Percentiles rank a stretch among this genome's conserved stretches.
Evolutionary conservation across 2,329 filamentous ascomycete species (phyloP).

Genomic region (Fusarium chlamydosporum): DNA sequence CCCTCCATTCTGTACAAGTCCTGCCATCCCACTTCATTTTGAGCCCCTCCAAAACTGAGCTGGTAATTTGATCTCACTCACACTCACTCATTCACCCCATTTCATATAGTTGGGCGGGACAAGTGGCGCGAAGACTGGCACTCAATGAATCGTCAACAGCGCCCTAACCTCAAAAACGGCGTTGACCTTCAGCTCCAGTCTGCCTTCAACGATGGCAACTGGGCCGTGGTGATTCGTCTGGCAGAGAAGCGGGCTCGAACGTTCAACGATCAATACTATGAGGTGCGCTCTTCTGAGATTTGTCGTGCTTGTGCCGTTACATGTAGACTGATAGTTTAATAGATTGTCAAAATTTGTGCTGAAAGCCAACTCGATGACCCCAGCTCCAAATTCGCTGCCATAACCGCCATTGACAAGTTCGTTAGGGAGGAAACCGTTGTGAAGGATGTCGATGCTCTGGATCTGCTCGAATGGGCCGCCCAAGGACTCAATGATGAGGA

Average conservation of each 20-base stretch:
- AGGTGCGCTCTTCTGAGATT: conserved; percentile 55
- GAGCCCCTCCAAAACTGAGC: conserved; percentile 43
- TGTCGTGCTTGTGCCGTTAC: not conserved
- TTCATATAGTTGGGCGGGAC: conserved; percentile 28
- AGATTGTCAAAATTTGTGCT: conserved; percentile 65
- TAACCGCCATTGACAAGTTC: conserved; percentile 62
- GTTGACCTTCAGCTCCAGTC: conserved; percentile 69
- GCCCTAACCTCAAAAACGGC: conserved; percentile 62
- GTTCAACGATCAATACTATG: conserved; percentile 69
- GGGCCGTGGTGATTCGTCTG: conserved; percentile 65
- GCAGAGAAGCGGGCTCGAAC: conserved; percentile 66
- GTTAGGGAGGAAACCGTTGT: conserved; percentile 62
- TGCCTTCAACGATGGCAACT: conserved; percentile 69
- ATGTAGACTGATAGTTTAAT: conserved; percentile 18
- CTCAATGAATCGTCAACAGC: conserved; percentile 55
- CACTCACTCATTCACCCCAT: conserved; percentile 24
- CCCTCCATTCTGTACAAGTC: conserved; percentile 33
- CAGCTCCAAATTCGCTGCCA: conserved; percentile 60
- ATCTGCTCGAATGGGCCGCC: conserved; percentile 70
- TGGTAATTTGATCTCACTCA: conserved; percentile 37
- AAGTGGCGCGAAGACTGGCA: conserved; percentile 22
- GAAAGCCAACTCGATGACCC: conserved; percentile 68
- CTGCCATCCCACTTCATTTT: conserved; percentile 43
- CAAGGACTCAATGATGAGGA: conserved; percentile 56
- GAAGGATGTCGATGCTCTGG: conserved; percentile 65